Percentiles rank a stretch among this genome's conserved stretches.
These are phyloP conservation scores for Mycena kentingensis DNA, from an alignment of 768 basidiomycete species.

Conservation along the genomic window DNA sequence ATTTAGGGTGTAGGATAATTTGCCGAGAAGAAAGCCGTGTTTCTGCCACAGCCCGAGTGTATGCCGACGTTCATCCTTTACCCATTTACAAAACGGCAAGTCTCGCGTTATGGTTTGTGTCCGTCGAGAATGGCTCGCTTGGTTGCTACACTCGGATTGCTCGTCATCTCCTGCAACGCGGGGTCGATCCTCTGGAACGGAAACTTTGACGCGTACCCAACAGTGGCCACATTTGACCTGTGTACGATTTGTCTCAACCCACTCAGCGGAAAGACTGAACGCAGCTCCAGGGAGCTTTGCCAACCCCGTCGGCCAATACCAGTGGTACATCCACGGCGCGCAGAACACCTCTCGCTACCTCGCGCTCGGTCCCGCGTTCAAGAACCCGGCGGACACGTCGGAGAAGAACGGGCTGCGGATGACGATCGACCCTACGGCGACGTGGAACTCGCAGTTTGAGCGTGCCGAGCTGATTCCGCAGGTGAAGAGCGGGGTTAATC, in stretches of 20 bases:
- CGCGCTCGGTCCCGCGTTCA: slow-evolving; percentile 49
- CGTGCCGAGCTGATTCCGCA: slow-evolving; percentile 46
- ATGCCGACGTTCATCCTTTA: slow-evolving; percentile 35
- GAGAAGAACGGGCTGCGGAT: slow-evolving; percentile 54
- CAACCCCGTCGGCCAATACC: slow-evolving; percentile 48
- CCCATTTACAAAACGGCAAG: too few relatives aligned
- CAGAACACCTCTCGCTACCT: slow-evolving; percentile 55
- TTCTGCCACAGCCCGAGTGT: slow-evolving; percentile 30
- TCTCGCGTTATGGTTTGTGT: neutral
- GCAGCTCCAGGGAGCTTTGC: slow-evolving; percentile 7
- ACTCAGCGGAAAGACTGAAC: neutral
- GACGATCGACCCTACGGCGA: slow-evolving; percentile 55
- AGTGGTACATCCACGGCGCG: slow-evolving; percentile 66
- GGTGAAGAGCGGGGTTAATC: slow-evolving; percentile 47
- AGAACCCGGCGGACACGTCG: slow-evolving; percentile 57
- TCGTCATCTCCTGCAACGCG: neutral
- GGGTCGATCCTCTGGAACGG: slow-evolving; percentile 31
- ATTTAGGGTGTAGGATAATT: slow-evolving; percentile 29
- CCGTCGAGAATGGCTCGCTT: slow-evolving; percentile 23
- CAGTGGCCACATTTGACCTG: slow-evolving; percentile 51
- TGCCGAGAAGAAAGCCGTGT: slow-evolving; percentile 31
- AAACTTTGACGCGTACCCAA: slow-evolving; percentile 51
- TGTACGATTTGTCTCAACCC: slow-evolving; percentile 36
- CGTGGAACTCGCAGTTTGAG: slow-evolving; percentile 59
- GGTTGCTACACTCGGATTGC: slow-evolving; percentile 37